Conservation (phyloP, 352 stramenopile species). For the Globisporangium apiculatum region DNA sequence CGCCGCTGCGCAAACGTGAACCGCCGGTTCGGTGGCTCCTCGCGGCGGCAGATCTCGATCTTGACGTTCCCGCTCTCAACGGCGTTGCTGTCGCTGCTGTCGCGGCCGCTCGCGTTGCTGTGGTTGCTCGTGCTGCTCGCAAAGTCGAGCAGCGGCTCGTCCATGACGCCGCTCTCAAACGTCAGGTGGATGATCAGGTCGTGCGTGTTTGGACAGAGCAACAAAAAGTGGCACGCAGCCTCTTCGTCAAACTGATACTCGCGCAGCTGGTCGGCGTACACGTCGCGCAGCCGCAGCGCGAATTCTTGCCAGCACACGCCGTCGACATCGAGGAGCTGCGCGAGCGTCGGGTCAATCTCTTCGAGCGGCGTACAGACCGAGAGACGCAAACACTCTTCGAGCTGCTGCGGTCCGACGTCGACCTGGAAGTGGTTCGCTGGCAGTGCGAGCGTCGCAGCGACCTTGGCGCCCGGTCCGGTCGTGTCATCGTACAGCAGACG, state of each 20-base stretch:
- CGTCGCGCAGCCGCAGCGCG: constrained; percentile 56
- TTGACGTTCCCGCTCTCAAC: constrained; percentile 6
- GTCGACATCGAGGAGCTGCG: constrained; percentile 55
- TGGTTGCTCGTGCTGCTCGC: constrained; percentile 17
- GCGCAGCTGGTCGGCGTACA: constrained; percentile 73
- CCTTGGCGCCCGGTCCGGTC: constrained; percentile 35
- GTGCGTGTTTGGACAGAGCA: constrained; percentile 76
- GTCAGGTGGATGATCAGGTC: constrained; percentile 86
- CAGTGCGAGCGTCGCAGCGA: constrained; percentile 48
- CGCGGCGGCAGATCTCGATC: constrained; percentile 84
- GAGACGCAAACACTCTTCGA: constrained; percentile 77
- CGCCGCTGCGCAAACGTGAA: constrained; percentile 79
- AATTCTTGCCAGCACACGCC: constrained; percentile 79
- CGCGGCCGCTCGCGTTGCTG: constrained; percentile 14
- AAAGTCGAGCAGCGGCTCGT: constrained; percentile 10
- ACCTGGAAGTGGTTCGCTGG: constrained; percentile 53
- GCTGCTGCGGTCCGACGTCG: constrained; percentile 71
- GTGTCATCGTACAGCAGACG: constrained; percentile 68
- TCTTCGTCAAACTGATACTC: constrained; percentile 84
- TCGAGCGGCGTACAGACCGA: constrained; percentile 78
- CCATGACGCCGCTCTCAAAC: constrained; percentile 36
- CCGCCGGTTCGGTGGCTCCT: constrained; percentile 69
- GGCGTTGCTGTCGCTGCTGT: not conserved
- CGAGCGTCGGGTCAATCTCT: constrained; percentile 64
- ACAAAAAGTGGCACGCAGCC: constrained; percentile 62